These are phyloP conservation scores for Letharia columbiana DNA, from an alignment of 495 filamentous ascomycete species.

Conservation along the genomic window DNA sequence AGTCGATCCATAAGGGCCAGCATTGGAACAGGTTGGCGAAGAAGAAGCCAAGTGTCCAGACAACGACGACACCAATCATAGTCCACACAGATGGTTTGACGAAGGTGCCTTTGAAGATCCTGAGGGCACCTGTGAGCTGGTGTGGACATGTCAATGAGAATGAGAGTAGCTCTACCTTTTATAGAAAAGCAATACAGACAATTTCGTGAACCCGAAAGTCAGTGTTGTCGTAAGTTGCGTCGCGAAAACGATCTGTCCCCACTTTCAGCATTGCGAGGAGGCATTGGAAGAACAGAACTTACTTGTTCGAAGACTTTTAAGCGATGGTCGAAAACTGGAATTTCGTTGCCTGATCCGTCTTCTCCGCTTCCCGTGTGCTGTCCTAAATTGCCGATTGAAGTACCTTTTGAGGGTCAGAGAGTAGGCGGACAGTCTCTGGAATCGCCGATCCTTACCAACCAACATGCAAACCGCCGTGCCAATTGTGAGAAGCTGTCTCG, in stretches of 20 bases:
- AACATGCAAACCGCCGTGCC: slow-evolving; percentile 2
- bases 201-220: slow-evolving; percentile 6
- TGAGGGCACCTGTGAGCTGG: not conserved
- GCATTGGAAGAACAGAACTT: not conserved
- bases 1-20: slow-evolving; percentile 1
- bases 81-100: not conserved
- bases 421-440: not conserved
- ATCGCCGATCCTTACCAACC: not conserved
- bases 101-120: not conserved
- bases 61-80: slow-evolving; percentile 3
- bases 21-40: slow-evolving; percentile 8
- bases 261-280: not conserved
- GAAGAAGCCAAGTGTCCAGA: not conserved
- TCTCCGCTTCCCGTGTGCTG: not conserved
- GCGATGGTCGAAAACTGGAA: not conserved
- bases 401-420: not conserved
- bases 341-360: too few relatives aligned
- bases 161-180: not conserved
- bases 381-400: slow-evolving; percentile 4
- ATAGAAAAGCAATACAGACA: slow-evolving; percentile 10
- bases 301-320: not conserved
- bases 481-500: not conserved
- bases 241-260: not conserved
- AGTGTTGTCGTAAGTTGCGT: slow-evolving; percentile 4
- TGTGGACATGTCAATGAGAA: not conserved